Evolutionary conservation across 805 yeast genomes (phyloP), one percentile per base, ranked within the genome.

Genomic region (Yarrowia keelungensis): DNA sequence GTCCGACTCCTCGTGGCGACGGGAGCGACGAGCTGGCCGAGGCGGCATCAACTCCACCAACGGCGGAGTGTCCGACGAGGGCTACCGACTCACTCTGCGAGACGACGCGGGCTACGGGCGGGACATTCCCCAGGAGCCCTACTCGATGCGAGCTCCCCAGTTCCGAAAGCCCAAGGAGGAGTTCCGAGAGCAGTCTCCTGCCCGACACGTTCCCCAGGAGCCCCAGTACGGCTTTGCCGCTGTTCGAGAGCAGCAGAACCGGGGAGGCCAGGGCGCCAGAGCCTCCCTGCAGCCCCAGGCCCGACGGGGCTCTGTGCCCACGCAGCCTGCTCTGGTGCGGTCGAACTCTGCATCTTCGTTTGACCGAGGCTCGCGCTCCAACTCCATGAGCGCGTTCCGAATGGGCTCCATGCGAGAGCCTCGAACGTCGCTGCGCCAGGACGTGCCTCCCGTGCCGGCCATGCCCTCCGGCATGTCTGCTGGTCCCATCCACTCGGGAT

Each of bases 1-100:
- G 45, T 71, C 74, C 11, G 75, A 73, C 26, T 73, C 74, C 38
- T 72, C 74, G 39, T 72, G 72, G 72, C 68, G 70, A 36, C 51
- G 70, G 16, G 74, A 72, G 16, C 73, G 74, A 35, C 56, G 46
- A 2, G 66, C 42, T 8, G 56, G 56, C 19, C 67, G 56, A 9
- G 36, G 35, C 3, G 67, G 67, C 12, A 19, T 59, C 35, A 32
- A 59, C 51, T 43, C 65, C 36, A 49, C 54, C 56, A 62, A 62
- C 39, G 67, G 67, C 19, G 67, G 54, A 4, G 54, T 49, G 2
- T 43, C 41, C 47, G 67, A 47, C 32, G 56, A 62, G 32, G 67
- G 67, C 15, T 62, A 62, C 47, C 56, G 67, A 5, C 67, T 62
- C 45, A 47, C 67, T 19, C 56, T 62, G 35, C 56, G 67, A 22